Evolutionary conservation across 1,284 basidiomycete species (phyloP), one percentile per base, ranked within the genome.

Genomic region (Ustilago cynodontis): DNA sequence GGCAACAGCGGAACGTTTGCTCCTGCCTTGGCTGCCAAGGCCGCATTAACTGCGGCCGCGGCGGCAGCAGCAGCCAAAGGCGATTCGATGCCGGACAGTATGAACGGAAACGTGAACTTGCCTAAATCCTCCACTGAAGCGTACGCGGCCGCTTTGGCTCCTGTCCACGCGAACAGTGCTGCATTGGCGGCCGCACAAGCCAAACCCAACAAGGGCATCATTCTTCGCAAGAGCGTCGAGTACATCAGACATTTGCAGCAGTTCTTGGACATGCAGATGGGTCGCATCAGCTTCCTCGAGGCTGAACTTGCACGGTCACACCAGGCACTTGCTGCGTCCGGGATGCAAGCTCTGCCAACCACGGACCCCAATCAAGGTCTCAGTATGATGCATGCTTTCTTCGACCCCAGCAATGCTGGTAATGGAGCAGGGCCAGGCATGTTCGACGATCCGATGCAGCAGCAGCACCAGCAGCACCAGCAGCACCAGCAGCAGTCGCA

Each of bases 201-300:
- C 29, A 85, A 85, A 57, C 84, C 84, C 1, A 86, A 86, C 74
- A 86, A 86, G 61, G 83, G 84, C 49, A 81, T 86, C 64, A 86
- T 86, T 43, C 58, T 84, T 33, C 78, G 74, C 22, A 86, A 85
- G 78, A 81, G 78, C 37, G 82, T 85, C 35, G 85, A 85, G 33
- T 85, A 86, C 65, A 85, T 84, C 22, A 69, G 79, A 26, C 78
- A 82, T 51, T 59, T 85, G 54, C 82, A 84, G 72, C 78, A 86
- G 51, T 81, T 85, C 54, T 58, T 84, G 45, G 77, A 81, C 37
- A 79, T 80, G 70, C 82, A 84, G 64, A 77, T 78, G 65, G 65
- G 71, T 11, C 65, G 79, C 11, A 84, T 81, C 53, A 51, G 67
- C n/a, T 79, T 79, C 51, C 69, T 84, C 3, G 82, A 82, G 54